Percentiles rank a stretch among this genome's conserved stretches.
phyloP scores from a whole-genome alignment of 257 asterid species.

The Lavandula angustifolia region DNA sequence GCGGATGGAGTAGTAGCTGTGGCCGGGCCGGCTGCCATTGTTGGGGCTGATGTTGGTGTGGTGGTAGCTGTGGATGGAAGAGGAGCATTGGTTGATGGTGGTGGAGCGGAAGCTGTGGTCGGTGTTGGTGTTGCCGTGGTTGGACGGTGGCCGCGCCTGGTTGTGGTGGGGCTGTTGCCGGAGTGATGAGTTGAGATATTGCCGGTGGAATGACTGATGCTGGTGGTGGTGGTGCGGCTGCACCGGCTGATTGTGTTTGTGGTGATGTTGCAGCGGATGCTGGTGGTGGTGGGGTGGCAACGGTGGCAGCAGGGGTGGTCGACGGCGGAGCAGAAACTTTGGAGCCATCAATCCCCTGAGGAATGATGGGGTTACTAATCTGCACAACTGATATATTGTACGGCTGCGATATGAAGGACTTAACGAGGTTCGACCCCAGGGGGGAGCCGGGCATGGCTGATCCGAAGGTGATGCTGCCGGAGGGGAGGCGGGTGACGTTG shows the following conservation, averaged over 20 bases:
- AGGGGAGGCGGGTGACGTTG: slow-evolving; percentile 37
- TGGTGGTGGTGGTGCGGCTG: neutral
- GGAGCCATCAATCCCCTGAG: slow-evolving; percentile 46
- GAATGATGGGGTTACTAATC: slow-evolving; percentile 51
- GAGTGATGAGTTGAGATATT: neutral
- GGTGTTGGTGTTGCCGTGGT: slow-evolving; percentile 10
- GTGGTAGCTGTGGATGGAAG: slow-evolving; percentile 30
- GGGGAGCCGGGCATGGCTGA: slow-evolving; percentile 49
- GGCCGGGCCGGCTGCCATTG: slow-evolving; percentile 25
- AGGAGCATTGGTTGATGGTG: slow-evolving; percentile 26
- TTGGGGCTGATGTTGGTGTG: neutral
- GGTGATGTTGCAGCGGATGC: neutral
- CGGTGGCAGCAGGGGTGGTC: neutral
- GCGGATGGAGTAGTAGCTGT: slow-evolving; percentile 26
- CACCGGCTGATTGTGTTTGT: neutral
- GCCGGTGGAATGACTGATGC: neutral
- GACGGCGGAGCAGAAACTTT: slow-evolving; percentile 23
- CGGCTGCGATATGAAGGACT: slow-evolving; percentile 45
- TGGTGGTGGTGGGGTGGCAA: neutral
- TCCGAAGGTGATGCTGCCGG: slow-evolving; percentile 36
- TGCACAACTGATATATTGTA: slow-evolving; percentile 55
- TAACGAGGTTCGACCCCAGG: slow-evolving; percentile 39
- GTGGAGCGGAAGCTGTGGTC: neutral
- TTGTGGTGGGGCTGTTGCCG: slow-evolving; percentile 11
- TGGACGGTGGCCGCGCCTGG: neutral